A percentile compares a stretch with the other conserved stretches of the same genome.
Evolutionary conservation across 2,329 filamentous ascomycete species (phyloP).

Genomic region (Aspergillus versicolor): DNA sequence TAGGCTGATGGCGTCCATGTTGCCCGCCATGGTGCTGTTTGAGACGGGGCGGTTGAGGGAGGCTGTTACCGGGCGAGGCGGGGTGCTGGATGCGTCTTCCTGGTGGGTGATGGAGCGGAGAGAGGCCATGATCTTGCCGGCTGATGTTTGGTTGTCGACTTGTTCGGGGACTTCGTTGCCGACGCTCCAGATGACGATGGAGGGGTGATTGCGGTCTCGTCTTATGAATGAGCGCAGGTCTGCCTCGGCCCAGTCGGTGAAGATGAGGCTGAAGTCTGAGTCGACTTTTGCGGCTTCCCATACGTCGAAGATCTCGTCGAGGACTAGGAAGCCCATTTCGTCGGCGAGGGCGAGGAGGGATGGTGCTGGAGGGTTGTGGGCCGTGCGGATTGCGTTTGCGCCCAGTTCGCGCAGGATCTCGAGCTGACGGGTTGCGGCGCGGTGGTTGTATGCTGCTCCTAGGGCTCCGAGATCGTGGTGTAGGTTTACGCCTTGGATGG

Average conservation of each 20-base stretch:
- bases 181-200: slow-evolving; percentile 5
- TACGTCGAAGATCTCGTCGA: slow-evolving; percentile 5
- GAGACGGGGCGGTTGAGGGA: neutral
- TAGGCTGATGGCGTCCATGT: neutral
- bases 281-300: neutral
- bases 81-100: neutral
- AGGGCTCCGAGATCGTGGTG: slow-evolving; percentile 8
- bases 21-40: neutral
- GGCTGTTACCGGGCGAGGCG: neutral
- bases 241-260: slow-evolving; percentile 5
- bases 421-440: slow-evolving; percentile 1
- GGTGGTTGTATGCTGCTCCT: neutral
- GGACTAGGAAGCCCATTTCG: slow-evolving; percentile 4
- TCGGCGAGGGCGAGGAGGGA: slow-evolving; percentile 5
- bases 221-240: slow-evolving; percentile 7
- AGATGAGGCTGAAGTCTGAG: slow-evolving; percentile 4
- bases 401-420: slow-evolving; percentile 1
- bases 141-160: neutral
- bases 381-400: slow-evolving; percentile 4
- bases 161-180: slow-evolving; percentile 7
- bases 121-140: neutral
- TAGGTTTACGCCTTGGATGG: slow-evolving; percentile 6
- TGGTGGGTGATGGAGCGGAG: neutral
- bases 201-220: slow-evolving; percentile 6
- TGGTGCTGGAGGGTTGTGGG: slow-evolving; percentile 6